A percentile compares a stretch with the other conserved stretches of the same genome.
These are phyloP conservation scores for Salisapilia sapeloensis DNA, from an alignment of 352 stramenopile species.

Conservation along the genomic window DNA sequence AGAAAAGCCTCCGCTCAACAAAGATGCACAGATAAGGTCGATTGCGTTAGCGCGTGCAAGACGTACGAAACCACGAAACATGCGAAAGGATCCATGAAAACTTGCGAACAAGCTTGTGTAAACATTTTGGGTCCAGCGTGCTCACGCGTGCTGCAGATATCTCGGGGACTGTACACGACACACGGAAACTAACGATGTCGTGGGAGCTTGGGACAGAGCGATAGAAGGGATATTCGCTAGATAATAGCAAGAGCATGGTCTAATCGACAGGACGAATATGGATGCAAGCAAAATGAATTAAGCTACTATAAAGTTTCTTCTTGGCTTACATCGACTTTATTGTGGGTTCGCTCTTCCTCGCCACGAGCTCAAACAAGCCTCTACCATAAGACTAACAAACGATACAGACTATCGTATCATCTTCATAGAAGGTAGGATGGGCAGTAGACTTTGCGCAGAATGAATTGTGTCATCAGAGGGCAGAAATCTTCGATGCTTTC, in stretches of 20 bases:
- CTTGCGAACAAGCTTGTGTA: constrained; percentile 34
- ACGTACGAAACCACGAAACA: constrained; percentile 37
- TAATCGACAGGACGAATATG: neutral
- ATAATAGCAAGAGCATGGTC: neutral
- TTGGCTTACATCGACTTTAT: neutral
- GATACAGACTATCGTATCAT: no score
- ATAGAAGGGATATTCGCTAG: neutral
- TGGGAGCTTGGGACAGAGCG: constrained; percentile 1
- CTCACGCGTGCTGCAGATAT: constrained; percentile 45
- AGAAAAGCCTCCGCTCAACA: constrained; percentile 9
- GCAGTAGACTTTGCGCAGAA: no score
- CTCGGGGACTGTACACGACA: constrained; percentile 20
- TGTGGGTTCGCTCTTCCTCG: neutral
- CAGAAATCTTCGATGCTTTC: no score
- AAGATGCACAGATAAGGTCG: constrained; percentile 34
- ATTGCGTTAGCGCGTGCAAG: constrained; percentile 31
- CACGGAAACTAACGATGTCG: neutral
- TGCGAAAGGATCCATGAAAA: constrained; percentile 22
- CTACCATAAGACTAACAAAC: no score
- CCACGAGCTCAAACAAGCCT: no score
- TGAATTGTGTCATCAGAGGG: constrained; percentile 4
- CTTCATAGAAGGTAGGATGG: no score
- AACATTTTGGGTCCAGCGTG: constrained; percentile 45
- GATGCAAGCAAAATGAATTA: neutral
- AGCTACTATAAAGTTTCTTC: neutral